phyloP scores from a whole-genome alignment of 805 yeast genomes.

The Debaryomyces prosopidis region DNA sequence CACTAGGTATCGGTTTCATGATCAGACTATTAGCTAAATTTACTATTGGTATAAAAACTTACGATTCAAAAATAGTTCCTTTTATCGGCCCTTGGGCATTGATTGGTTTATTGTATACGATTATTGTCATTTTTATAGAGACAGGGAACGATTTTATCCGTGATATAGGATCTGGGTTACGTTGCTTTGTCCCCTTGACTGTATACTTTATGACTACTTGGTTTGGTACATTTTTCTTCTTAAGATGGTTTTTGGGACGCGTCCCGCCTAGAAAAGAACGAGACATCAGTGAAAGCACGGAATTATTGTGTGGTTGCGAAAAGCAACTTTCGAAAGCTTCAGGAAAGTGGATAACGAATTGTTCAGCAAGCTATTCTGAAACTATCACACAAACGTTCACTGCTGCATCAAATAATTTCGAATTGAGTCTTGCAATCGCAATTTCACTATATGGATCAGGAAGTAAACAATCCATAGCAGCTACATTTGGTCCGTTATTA shows the following conservation, averaged over 20 bases:
- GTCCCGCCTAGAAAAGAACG: not conserved
- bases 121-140: slow-evolving; percentile 51
- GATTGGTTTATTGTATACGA: slow-evolving; percentile 52
- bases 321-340: slow-evolving; percentile 12
- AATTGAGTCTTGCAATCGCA: slow-evolving; percentile 55
- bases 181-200: slow-evolving; percentile 51
- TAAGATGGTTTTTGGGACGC: slow-evolving; percentile 26
- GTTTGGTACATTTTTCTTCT: slow-evolving; percentile 42
- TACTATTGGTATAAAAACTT: slow-evolving; percentile 30
- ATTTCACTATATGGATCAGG: slow-evolving; percentile 53
- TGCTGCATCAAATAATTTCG: slow-evolving; percentile 60
- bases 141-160: slow-evolving; percentile 49
- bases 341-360: slow-evolving; percentile 23
- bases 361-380: slow-evolving; percentile 41
- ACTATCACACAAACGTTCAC: slow-evolving; percentile 55
- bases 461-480: slow-evolving; percentile 55
- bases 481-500: slow-evolving; percentile 60
- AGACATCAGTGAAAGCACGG: slow-evolving; percentile 10
- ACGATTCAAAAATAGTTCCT: slow-evolving; percentile 36
- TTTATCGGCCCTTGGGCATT: slow-evolving; percentile 50
- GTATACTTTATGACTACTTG: slow-evolving; percentile 50
- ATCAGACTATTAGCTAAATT: slow-evolving; percentile 32
- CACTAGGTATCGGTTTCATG: slow-evolving; percentile 46
- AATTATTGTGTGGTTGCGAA: slow-evolving; percentile 42
- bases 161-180: slow-evolving; percentile 49